These are phyloP conservation scores for Filobasidium floriforme DNA, from an alignment of 768 basidiomycete genomes.

Conservation along the genomic window DNA sequence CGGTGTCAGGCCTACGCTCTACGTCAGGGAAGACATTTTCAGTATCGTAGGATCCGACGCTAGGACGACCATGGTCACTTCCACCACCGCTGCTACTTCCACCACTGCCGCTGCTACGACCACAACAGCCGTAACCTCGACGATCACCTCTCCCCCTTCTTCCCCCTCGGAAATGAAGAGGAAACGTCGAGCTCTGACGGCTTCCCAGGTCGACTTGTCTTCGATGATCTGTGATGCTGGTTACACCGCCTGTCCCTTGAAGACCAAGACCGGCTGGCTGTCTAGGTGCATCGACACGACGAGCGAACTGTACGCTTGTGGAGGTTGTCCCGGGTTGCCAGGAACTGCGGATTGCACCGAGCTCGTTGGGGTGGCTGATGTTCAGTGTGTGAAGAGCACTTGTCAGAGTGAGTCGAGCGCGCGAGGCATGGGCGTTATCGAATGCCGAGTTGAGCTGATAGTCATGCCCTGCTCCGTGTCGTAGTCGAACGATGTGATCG, in stretches of 20 bases:
- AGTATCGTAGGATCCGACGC: slow-evolving; percentile 2
- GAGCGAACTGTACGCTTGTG: slow-evolving; percentile 9
- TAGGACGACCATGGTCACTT: slow-evolving; percentile 1
- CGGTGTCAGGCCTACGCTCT: slow-evolving; percentile 4
- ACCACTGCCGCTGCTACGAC: background rate
- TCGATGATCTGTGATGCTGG: background rate
- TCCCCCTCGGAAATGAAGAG: background rate
- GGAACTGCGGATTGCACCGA: slow-evolving; percentile 1
- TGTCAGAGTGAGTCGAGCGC: slow-evolving; percentile 3
- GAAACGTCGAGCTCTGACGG: background rate
- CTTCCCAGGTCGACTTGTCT: slow-evolving; percentile 1
- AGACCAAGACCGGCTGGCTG: slow-evolving; percentile 8
- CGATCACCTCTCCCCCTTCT: slow-evolving; percentile 4
- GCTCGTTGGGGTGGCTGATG: background rate
- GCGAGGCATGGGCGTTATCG: background rate
- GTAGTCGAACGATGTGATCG: slow-evolving; percentile 5
- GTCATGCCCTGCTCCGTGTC: background rate
- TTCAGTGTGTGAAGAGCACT: background rate
- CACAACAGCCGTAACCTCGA: background rate
- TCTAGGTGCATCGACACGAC: slow-evolving; percentile 4
- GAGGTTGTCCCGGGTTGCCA: background rate
- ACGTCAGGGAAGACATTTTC: slow-evolving; percentile 4
- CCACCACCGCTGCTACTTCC: background rate
- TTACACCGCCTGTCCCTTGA: background rate
- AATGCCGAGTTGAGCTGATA: background rate